Percentiles rank a stretch among this genome's conserved stretches.
phyloP scores from a whole-genome alignment of 345 rosid species.

The Arabidopsis thaliana region DNA sequence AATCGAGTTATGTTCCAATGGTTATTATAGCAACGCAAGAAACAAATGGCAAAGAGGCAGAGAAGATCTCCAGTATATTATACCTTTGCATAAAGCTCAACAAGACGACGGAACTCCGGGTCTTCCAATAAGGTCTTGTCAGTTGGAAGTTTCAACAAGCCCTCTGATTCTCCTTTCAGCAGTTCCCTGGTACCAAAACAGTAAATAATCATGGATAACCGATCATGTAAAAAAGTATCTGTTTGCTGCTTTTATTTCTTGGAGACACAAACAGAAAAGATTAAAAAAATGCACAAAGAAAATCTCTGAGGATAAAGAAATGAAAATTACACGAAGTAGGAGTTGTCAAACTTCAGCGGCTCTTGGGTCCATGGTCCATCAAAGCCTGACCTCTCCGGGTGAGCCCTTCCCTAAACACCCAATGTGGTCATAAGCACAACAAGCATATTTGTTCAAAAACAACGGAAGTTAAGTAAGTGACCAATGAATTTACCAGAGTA shows the following conservation, averaged over 20 bases:
- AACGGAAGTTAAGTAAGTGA: conserved; percentile 57
- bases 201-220: background rate
- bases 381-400: conserved; percentile 91
- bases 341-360: conserved; percentile 91
- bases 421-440: conserved; percentile 29
- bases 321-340: conserved; percentile 82
- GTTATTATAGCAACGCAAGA: background rate
- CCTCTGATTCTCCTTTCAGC: conserved; percentile 77
- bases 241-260: background rate
- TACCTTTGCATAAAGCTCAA: conserved; percentile 89
- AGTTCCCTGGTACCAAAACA: conserved; percentile 57
- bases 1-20: background rate
- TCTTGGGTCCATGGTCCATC: conserved; percentile 98
- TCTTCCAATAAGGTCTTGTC: conserved; percentile 78
- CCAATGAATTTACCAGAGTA: conserved; percentile 55
- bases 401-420: conserved; percentile 78
- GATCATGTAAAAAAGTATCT: background rate
- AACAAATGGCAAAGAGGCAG: background rate
- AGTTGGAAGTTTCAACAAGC: conserved; percentile 83
- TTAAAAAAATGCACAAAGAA: background rate
- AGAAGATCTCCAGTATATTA: background rate
- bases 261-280: background rate
- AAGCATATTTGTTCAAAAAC: background rate
- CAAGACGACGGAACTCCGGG: conserved; percentile 69
- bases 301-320: conserved; percentile 5